These are phyloP conservation scores for Globisporangium polare DNA, from an alignment of 352 stramenopile genomes.

Conservation along the genomic window DNA sequence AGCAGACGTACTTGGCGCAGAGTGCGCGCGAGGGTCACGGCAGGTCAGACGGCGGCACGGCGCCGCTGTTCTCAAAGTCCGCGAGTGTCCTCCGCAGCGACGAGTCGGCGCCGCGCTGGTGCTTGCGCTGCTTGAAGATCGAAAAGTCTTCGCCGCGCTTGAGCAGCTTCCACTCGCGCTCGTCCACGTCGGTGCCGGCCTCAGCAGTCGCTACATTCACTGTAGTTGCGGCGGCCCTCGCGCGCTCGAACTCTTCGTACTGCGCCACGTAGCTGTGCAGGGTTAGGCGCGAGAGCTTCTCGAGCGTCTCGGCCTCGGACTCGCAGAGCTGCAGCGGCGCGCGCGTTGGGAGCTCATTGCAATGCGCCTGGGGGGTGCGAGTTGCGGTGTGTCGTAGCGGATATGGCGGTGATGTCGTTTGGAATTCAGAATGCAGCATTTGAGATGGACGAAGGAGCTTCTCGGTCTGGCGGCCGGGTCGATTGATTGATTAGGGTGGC, in stretches of 20 bases:
- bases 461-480: too few relatives aligned
- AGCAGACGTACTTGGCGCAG: background rate
- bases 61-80: background rate
- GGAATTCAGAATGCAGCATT: too few relatives aligned
- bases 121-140: conserved; percentile 3
- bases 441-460: too few relatives aligned
- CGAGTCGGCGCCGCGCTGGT: background rate
- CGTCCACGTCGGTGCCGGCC: too few relatives aligned
- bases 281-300: conserved; percentile 8
- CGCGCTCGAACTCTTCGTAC: conserved; percentile 1
- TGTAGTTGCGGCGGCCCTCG: too few relatives aligned
- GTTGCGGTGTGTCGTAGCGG: too few relatives aligned
- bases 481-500: too few relatives aligned
- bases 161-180: conserved; percentile 12
- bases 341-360: too few relatives aligned
- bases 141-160: conserved; percentile 1
- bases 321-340: conserved; percentile 13
- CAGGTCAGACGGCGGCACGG: conserved; percentile 3
- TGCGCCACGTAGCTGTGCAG: conserved; percentile 2
- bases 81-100: background rate
- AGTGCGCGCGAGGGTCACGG: conserved; percentile 2
- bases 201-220: too few relatives aligned
- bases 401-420: too few relatives aligned
- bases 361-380: too few relatives aligned
- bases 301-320: conserved; percentile 3